These are phyloP conservation scores for Penicillium brasilianum DNA, from an alignment of 2,329 filamentous ascomycete species.

Conservation along the genomic window DNA sequence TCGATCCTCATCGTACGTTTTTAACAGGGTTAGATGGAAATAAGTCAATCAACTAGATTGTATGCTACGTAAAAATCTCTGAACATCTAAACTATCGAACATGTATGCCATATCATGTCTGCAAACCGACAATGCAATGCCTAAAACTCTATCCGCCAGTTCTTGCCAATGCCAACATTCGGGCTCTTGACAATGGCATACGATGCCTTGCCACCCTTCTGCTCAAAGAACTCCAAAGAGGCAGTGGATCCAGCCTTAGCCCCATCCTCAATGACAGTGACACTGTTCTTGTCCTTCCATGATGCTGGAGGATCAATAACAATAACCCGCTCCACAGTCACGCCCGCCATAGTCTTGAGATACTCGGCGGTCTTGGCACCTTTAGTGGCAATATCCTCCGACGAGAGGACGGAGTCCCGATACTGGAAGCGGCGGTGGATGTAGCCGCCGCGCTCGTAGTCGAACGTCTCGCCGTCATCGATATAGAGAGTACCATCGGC, in stretches of 20 bases:
- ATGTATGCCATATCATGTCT: constrained; percentile 15
- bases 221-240: constrained; percentile 62
- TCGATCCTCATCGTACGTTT: too few relatives aligned
- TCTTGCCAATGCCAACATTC: constrained; percentile 63
- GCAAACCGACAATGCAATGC: constrained; percentile 1
- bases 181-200: constrained; percentile 70
- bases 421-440: constrained; percentile 84
- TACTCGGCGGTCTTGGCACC: constrained; percentile 72
- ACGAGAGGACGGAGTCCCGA: constrained; percentile 64
- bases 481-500: constrained; percentile 85
- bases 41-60: constrained; percentile 3
- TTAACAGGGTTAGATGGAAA: neutral
- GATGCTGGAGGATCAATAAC: constrained; percentile 75
- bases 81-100: constrained; percentile 11
- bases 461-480: constrained; percentile 93
- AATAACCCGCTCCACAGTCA: constrained; percentile 82
- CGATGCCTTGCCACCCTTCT: constrained; percentile 59
- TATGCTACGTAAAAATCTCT: neutral
- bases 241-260: constrained; percentile 52
- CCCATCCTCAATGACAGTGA: constrained; percentile 56
- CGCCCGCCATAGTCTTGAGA: constrained; percentile 76
- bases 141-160: constrained; percentile 67
- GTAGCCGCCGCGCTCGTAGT: constrained; percentile 82
- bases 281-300: constrained; percentile 70
- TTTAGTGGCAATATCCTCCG: constrained; percentile 67